Evolutionary conservation across 208 protist genomes (phyloP).

Genomic region (Trypanosoma congolense): DNA sequence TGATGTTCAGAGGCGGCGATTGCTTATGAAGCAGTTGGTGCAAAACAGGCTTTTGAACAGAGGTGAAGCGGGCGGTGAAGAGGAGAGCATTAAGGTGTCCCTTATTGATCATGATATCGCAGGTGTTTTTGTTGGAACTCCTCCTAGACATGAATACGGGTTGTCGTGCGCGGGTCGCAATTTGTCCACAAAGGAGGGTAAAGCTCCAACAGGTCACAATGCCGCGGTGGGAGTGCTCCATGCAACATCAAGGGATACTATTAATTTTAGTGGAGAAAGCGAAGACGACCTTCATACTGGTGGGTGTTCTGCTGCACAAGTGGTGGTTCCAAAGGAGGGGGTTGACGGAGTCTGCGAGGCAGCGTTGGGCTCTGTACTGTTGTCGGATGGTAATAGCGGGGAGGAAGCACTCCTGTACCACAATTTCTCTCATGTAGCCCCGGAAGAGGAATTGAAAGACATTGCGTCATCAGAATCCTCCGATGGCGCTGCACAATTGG

Average conservation of each 20-base stretch:
- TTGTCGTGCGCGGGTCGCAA: too few relatives aligned
- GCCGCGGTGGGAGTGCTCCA: not conserved
- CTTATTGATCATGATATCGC: too few relatives aligned
- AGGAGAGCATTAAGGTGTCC: too few relatives aligned
- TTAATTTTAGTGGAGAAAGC: not conserved
- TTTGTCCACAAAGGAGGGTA: too few relatives aligned
- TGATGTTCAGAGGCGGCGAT: slow-evolving; percentile 45
- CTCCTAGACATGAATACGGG: too few relatives aligned
- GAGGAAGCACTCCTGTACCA: too few relatives aligned
- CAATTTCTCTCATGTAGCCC: too few relatives aligned
- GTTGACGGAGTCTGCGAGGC: not conserved
- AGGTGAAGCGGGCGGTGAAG: too few relatives aligned
- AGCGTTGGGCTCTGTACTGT: too few relatives aligned
- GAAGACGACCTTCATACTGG: not conserved
- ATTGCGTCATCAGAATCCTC: not conserved
- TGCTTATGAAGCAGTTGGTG: slow-evolving; percentile 41
- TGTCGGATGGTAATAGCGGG: too few relatives aligned
- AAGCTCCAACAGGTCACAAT: not conserved
- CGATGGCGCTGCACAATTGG: not conserved
- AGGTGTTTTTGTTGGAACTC: too few relatives aligned
- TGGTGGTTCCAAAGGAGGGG: not conserved
- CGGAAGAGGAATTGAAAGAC: not conserved
- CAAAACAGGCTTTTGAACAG: not conserved
- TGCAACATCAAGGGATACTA: not conserved
- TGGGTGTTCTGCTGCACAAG: not conserved